Evolutionary conservation across 805 yeast genomes (phyloP).

Genomic region (Sugiyamaella mastotermitis): DNA sequence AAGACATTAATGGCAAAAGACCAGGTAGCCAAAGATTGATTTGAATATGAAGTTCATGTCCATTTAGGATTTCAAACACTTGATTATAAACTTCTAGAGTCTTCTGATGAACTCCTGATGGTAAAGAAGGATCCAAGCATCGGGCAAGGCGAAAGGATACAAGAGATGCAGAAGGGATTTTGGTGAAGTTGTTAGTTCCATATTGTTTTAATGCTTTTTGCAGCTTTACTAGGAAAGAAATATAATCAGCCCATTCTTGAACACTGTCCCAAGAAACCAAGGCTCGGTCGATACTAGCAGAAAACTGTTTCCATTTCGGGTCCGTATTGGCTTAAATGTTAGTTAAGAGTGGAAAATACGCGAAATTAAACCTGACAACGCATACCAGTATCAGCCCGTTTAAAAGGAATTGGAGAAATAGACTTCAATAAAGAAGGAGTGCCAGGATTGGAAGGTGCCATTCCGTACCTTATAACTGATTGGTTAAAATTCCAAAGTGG

Average conservation of each 20-base stretch:
- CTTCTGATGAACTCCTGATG: slow-evolving; percentile 94
- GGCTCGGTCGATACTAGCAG: slow-evolving; percentile 64
- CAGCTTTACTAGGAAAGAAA: slow-evolving; percentile 76
- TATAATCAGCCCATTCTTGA: slow-evolving; percentile 97
- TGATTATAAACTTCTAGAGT: slow-evolving; percentile 69
- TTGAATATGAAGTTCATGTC: slow-evolving; percentile 46
- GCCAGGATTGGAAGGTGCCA: slow-evolving; percentile 1
- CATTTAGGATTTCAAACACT: slow-evolving; percentile 60
- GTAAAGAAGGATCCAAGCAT: slow-evolving; percentile 74
- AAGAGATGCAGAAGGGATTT: slow-evolving; percentile 54
- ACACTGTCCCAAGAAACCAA: slow-evolving; percentile 71
- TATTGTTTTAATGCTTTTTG: slow-evolving; percentile 59
- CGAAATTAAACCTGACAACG: background rate
- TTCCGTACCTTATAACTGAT: background rate
- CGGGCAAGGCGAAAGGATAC: slow-evolving; percentile 69
- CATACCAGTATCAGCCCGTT: slow-evolving; percentile 12
- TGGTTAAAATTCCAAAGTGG: background rate
- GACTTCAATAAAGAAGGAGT: slow-evolving; percentile 17
- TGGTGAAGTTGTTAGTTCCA: slow-evolving; percentile 28
- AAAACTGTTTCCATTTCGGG: slow-evolving; percentile 65
- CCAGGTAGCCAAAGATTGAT: slow-evolving; percentile 89
- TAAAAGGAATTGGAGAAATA: slow-evolving; percentile 18
- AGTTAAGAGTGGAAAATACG: slow-evolving; percentile 1
- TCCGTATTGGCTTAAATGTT: slow-evolving; percentile 17
- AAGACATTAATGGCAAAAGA: slow-evolving; percentile 78